Conservation (phyloP, 441 rosid species). For the Theobroma grandiflorum region DNA sequence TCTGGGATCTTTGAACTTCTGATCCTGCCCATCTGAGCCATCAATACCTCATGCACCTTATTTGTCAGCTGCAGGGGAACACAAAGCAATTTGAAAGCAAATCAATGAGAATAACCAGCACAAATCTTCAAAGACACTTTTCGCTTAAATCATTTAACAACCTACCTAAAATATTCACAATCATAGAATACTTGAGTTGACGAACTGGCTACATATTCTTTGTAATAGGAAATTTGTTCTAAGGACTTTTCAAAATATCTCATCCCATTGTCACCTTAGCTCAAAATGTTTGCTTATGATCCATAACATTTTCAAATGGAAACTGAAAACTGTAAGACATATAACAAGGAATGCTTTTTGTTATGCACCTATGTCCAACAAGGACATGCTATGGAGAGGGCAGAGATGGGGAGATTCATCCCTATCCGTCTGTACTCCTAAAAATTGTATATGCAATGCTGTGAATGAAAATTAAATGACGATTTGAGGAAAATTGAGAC, state of each 20-base stretch:
- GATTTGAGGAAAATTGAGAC: constrained; percentile 23
- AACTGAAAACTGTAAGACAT: not conserved
- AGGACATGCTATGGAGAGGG: not conserved
- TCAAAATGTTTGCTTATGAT: not conserved
- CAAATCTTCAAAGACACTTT: not conserved
- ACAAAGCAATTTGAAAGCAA: not conserved
- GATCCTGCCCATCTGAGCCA: constrained; percentile 71
- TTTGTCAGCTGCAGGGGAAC: constrained; percentile 65
- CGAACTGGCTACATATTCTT: not conserved
- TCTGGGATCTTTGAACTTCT: constrained; percentile 36
- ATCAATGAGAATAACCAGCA: constrained; percentile 4
- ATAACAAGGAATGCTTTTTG: not conserved
- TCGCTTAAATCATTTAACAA: not conserved
- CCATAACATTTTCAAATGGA: not conserved
- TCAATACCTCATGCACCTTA: constrained; percentile 62
- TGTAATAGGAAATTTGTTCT: not conserved
- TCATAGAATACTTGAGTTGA: not conserved
- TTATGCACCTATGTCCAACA: not conserved
- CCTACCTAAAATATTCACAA: not conserved
- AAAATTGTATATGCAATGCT: not conserved
- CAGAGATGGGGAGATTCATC: not conserved
- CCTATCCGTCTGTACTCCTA: not conserved
- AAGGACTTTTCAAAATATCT: not conserved
- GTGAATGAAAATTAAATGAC: not conserved
- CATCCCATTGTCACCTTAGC: not conserved